Evolutionary conservation across 768 basidiomycete genomes (phyloP).

Genomic region (Boletus reticuloceps): DNA sequence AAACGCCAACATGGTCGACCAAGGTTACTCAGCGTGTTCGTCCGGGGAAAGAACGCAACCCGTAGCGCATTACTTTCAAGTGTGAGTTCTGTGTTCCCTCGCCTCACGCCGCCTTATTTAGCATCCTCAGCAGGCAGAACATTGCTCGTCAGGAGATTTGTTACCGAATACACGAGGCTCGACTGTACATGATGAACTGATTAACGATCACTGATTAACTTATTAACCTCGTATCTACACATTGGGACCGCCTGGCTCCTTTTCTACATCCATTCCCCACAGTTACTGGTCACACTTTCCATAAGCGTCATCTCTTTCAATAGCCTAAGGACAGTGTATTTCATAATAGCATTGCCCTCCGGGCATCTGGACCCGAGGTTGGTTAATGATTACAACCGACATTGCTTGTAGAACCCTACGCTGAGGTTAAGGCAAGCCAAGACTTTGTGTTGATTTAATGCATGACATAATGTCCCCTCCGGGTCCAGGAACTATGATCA

Average conservation of each 20-base stretch:
- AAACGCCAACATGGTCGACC: conserved; percentile 27
- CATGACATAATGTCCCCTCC: no score
- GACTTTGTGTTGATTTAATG: no score
- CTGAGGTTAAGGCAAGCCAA: no score
- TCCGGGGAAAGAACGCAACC: conserved; percentile 21
- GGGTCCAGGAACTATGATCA: no score
- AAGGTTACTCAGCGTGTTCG: conserved; percentile 30
- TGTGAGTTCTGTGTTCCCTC: conserved; percentile 10
- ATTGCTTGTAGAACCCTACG: no score
- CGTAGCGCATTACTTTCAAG: neutral
- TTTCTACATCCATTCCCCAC: neutral
- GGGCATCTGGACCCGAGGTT: no score
- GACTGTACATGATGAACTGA: conserved; percentile 2
- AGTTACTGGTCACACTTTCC: neutral
- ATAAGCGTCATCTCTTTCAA: neutral
- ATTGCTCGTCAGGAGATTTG: conserved; percentile 2
- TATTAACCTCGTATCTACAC: neutral
- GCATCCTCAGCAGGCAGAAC: conserved; percentile 3
- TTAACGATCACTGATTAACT: conserved; percentile 5
- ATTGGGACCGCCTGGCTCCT: neutral
- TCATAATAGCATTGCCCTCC: no score
- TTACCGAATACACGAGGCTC: neutral
- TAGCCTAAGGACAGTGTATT: neutral
- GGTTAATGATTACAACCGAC: no score
- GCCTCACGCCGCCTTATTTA: neutral